A percentile compares a stretch with the other conserved stretches of the same genome.
phyloP scores from a whole-genome alignment of 2,329 filamentous ascomycete species.

The Karstenula rhodostoma region DNA sequence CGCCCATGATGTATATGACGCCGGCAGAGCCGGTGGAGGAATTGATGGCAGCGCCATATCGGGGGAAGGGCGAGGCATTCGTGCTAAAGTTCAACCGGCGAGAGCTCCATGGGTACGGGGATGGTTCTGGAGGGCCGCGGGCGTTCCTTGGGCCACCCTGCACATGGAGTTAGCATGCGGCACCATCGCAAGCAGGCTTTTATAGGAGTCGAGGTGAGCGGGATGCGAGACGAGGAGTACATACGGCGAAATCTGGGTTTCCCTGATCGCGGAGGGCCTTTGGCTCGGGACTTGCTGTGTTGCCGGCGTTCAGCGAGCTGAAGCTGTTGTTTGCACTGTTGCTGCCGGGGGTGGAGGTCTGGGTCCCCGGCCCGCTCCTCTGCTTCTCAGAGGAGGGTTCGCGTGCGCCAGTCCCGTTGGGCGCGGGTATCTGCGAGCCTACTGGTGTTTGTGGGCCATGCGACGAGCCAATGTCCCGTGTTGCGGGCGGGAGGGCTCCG shows the following conservation, averaged over 20 bases:
- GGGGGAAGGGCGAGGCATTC: slow-evolving; percentile 87
- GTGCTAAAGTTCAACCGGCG: slow-evolving; percentile 86
- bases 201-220: not conserved
- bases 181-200: not conserved
- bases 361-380: slow-evolving; percentile 38
- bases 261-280: slow-evolving; percentile 65
- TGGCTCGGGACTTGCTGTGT: slow-evolving; percentile 69
- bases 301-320: slow-evolving; percentile 69
- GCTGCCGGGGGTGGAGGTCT: slow-evolving; percentile 77
- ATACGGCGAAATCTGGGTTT: slow-evolving; percentile 64
- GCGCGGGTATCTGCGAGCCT: slow-evolving; percentile 52
- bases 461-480: slow-evolving; percentile 64
- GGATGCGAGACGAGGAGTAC: slow-evolving; percentile 24
- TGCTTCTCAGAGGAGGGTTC: slow-evolving; percentile 50
- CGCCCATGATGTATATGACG: slow-evolving; percentile 97
- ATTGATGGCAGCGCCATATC: slow-evolving; percentile 97
- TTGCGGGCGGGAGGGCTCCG: slow-evolving; percentile 61
- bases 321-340: slow-evolving; percentile 72
- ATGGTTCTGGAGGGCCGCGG: slow-evolving; percentile 67
- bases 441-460: slow-evolving; percentile 54
- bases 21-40: slow-evolving; percentile 93
- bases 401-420: slow-evolving; percentile 56
- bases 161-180: slow-evolving; percentile 22
- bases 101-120: slow-evolving; percentile 96
- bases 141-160: slow-evolving; percentile 37